Percentiles rank a stretch among this genome's conserved stretches.
Evolutionary conservation across 805 yeast genomes (phyloP).

Genomic region (Yamadazyma laniorum): DNA sequence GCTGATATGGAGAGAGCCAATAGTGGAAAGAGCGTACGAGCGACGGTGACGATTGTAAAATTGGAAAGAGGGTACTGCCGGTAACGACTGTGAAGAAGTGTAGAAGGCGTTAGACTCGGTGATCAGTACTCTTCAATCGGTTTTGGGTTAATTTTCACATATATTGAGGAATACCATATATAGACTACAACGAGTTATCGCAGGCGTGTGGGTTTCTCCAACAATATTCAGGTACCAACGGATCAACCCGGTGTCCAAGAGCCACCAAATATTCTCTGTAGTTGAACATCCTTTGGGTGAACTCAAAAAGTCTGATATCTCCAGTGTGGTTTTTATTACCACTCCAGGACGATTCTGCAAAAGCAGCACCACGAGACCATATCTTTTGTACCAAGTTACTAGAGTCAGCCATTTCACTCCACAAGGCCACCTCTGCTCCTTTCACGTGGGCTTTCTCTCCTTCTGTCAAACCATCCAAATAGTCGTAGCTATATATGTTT

Average conservation of each 20-base stretch:
- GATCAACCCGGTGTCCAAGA: conserved; percentile 29
- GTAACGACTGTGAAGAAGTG: no score
- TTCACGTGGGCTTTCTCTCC: conserved; percentile 28
- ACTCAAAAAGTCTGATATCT: conserved; percentile 10
- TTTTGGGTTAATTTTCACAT: no score
- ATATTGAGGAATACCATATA: background rate
- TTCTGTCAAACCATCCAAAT: conserved; percentile 27
- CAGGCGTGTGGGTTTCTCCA: conserved; percentile 7
- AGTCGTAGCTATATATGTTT: conserved; percentile 35
- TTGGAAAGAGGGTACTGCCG: no score
- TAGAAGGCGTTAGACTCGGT: no score
- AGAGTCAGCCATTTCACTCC: conserved; percentile 40
- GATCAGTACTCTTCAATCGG: no score
- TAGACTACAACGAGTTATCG: conserved; percentile 1
- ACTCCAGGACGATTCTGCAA: conserved; percentile 41
- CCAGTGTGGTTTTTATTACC: conserved; percentile 29
- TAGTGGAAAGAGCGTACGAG: no score
- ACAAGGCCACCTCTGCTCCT: conserved; percentile 40
- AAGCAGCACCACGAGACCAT: conserved; percentile 44
- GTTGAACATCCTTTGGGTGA: conserved; percentile 33
- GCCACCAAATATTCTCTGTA: conserved; percentile 39
- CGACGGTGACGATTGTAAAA: no score
- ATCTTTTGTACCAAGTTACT: conserved; percentile 27
- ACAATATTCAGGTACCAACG: conserved; percentile 38
- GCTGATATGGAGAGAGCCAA: no score